Evolutionary conservation across 257 asterid species (phyloP).

Genomic region (Salvia splendens): DNA sequence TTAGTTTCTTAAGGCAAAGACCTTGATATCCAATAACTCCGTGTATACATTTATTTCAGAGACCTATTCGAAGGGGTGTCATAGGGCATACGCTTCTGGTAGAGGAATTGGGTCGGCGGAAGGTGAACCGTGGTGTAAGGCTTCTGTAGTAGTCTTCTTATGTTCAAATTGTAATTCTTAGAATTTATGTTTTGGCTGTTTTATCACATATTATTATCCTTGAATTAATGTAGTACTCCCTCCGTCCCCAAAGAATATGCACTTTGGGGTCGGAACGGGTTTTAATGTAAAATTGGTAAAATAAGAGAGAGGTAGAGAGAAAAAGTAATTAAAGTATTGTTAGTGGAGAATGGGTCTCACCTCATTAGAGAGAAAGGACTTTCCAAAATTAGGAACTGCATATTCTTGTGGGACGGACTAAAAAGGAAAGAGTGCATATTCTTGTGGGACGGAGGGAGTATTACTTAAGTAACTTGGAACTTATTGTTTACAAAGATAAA

Average conservation of each 20-base stretch:
- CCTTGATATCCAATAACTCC: constrained; percentile 8
- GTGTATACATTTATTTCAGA: constrained; percentile 53
- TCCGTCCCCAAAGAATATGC: too few relatives aligned
- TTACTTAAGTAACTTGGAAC: constrained; percentile 20
- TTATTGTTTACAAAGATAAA: constrained; percentile 4
- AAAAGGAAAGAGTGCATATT: too few relatives aligned
- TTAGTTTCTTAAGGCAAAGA: neutral
- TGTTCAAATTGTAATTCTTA: constrained; percentile 10
- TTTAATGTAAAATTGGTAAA: too few relatives aligned
- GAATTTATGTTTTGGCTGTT: constrained; percentile 21
- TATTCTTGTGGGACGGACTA: too few relatives aligned
- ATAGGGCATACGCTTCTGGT: constrained; percentile 85
- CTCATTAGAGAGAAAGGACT: too few relatives aligned
- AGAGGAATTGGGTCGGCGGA: constrained; percentile 88
- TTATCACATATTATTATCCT: neutral
- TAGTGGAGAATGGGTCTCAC: too few relatives aligned
- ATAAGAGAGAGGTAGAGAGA: too few relatives aligned
- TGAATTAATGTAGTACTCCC: constrained; percentile 11
- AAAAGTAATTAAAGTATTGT: too few relatives aligned
- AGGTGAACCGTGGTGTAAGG: constrained; percentile 73
- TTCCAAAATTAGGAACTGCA: too few relatives aligned
- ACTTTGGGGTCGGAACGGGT: too few relatives aligned
- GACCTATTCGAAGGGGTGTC: constrained; percentile 91
- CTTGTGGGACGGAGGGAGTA: too few relatives aligned
- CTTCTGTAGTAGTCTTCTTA: constrained; percentile 22